Evolutionary conservation across 1,139 yeast genomes (phyloP).

Genomic region (Yamadazyma atlantica): DNA sequence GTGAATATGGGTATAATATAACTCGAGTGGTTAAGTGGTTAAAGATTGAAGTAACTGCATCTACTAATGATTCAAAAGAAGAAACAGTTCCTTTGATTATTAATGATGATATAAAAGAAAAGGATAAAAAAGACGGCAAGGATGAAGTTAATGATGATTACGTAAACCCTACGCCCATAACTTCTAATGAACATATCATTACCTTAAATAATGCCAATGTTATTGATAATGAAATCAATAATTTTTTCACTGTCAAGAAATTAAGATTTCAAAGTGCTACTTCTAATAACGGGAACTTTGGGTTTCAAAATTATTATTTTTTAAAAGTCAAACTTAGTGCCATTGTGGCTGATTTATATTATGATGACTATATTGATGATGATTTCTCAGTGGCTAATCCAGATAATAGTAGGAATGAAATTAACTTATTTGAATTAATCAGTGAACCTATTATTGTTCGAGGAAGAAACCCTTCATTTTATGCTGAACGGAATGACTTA

Average conservation of each 20-base stretch:
- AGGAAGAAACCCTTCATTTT: constrained; percentile 66
- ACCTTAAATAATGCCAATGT: constrained; percentile 27
- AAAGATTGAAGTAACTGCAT: constrained; percentile 40
- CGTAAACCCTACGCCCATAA: constrained; percentile 22
- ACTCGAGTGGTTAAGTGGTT: constrained; percentile 41
- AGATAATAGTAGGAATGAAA: constrained; percentile 31
- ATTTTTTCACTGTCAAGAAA: constrained; percentile 38
- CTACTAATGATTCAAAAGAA: constrained; percentile 30
- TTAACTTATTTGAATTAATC: constrained; percentile 30
- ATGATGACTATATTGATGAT: constrained; percentile 41
- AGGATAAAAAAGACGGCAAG: constrained; percentile 19
- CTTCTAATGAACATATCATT: constrained; percentile 30
- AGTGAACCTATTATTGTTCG: constrained; percentile 61
- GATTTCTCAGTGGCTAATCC: constrained; percentile 22
- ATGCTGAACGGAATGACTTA: constrained; percentile 55
- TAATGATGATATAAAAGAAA: constrained; percentile 25
- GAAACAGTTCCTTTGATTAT: constrained; percentile 35
- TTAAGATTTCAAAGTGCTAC: constrained; percentile 64
- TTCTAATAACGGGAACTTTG: constrained; percentile 60
- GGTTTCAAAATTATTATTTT: constrained; percentile 57
- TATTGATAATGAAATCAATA: constrained; percentile 27
- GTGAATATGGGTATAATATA: constrained; percentile 35
- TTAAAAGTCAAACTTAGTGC: constrained; percentile 47
- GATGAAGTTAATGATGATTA: constrained; percentile 19
- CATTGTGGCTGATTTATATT: constrained; percentile 43